These are phyloP conservation scores for Fraxinus excelsior DNA, from an alignment of 257 asterid genomes.

Conservation along the genomic window DNA sequence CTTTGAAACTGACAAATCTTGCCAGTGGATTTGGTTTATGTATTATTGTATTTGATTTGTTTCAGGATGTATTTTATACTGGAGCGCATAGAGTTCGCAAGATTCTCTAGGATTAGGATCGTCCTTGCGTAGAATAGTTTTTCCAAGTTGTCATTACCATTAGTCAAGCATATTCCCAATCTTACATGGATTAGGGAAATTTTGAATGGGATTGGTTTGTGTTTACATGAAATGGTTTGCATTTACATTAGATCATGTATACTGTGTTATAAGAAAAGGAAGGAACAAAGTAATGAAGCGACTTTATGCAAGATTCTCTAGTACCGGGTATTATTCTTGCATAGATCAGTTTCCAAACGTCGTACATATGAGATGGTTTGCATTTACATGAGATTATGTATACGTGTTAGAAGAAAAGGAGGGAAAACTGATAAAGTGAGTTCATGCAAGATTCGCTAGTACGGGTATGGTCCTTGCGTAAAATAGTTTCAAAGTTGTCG, in stretches of 20 bases:
- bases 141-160: slow-evolving; percentile 5
- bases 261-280: not conserved
- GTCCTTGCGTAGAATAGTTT: slow-evolving; percentile 19
- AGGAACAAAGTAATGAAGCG: not conserved
- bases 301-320: not conserved
- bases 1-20: slow-evolving; percentile 19
- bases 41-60: slow-evolving; percentile 11
- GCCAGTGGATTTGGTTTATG: slow-evolving; percentile 22
- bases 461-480: not conserved
- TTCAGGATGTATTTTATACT: slow-evolving; percentile 14
- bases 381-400: not conserved
- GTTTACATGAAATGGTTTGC: not conserved
- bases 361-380: not conserved
- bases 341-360: not conserved
- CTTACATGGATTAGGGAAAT: not conserved
- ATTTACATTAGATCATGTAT: not conserved
- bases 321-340: not conserved
- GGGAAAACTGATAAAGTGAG: not conserved
- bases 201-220: not conserved
- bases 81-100: slow-evolving; percentile 12
- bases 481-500: not conserved
- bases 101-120: slow-evolving; percentile 23
- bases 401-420: not conserved
- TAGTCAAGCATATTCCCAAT: not conserved
- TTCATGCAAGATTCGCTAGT: not conserved